Percentiles rank a stretch among this genome's conserved stretches.
Evolutionary conservation across 495 filamentous ascomycete species (phyloP).

Genomic region (Astrocystis sublimbata): DNA sequence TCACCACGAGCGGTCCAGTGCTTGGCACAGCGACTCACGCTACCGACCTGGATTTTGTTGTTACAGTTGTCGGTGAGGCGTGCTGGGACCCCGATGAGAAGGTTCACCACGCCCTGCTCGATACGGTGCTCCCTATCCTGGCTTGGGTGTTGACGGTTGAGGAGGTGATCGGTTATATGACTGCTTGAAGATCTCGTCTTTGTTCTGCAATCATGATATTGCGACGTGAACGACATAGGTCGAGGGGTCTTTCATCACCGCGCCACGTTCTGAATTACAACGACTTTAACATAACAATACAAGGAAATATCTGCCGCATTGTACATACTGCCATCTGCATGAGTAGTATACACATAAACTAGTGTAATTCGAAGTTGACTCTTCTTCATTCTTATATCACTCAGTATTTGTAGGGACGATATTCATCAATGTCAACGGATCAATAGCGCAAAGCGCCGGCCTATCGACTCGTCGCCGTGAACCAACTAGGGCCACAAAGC

Average conservation of each 20-base stretch:
- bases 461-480: too few species aligned
- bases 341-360: too few species aligned
- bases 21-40: constrained; percentile 12
- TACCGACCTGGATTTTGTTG: constrained; percentile 13
- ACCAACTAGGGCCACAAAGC: too few species aligned
- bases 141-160: constrained; percentile 8
- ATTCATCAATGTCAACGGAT: too few species aligned
- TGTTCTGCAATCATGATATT: neutral
- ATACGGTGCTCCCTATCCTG: constrained; percentile 2
- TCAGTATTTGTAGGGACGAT: too few species aligned
- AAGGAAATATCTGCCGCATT: too few species aligned
- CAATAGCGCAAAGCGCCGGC: too few species aligned
- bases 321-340: too few species aligned
- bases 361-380: too few species aligned
- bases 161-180: constrained; percentile 7
- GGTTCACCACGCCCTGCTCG: neutral
- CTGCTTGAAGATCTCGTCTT: neutral
- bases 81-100: constrained; percentile 15
- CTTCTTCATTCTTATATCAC: too few species aligned
- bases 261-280: neutral
- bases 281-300: too few species aligned
- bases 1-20: constrained; percentile 9
- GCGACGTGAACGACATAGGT: neutral
- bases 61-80: constrained; percentile 13
- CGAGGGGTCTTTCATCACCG: neutral